Evolutionary conservation across 2,329 filamentous ascomycete genomes (phyloP), one percentile per base, ranked within the genome.

Genomic region (Cadophora sp.): DNA sequence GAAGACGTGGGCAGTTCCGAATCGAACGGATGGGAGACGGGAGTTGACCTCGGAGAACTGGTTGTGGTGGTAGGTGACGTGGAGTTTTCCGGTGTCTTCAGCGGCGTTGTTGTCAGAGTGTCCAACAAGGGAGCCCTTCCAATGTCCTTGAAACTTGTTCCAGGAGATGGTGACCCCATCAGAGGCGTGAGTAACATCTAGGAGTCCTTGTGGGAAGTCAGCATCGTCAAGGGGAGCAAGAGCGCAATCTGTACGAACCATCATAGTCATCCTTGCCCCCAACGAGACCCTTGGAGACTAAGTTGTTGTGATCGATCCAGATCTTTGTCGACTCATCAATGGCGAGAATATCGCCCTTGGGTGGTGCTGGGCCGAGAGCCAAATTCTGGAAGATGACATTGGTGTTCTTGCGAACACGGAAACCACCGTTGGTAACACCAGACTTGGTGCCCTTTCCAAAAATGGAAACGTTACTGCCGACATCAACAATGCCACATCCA

Each of bases 321-420:
- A 84, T 77, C 69, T 81, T 81, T 31, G 72, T 76, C 5, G 78
- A 74, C 3, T 71, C 70, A 67, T 84, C 80, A 34, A 84, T 78
- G 50, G 79, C 81, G 60, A 87, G 79, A 53, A 83, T 80, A 71
- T 86, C 85, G 64, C 81, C 83, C 62, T 80, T 79, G 14, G 78
- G 73, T 3, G 80, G 78, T 12, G 85, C 81, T 56, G 78, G 74
- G 73, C 82, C 83, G 71, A 86, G 80, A 67, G 80, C 81, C 26
- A 86, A 73, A 77, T 86, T 86, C 34, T 83, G 82, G 68, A 86
- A 76, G 69, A 86, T 85, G 71, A 86, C 82, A 73, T 86, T 86
- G 67, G 77, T 80, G 29, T 77, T 77, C 19, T 78, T 75, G 73
- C 82, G 82, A 72, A 85, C 78, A 51, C 80, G 81, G 66, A 86